Base-by-base conservation (phyloP, 441 rosid species). In the Eutrema salsugineum region DNA sequence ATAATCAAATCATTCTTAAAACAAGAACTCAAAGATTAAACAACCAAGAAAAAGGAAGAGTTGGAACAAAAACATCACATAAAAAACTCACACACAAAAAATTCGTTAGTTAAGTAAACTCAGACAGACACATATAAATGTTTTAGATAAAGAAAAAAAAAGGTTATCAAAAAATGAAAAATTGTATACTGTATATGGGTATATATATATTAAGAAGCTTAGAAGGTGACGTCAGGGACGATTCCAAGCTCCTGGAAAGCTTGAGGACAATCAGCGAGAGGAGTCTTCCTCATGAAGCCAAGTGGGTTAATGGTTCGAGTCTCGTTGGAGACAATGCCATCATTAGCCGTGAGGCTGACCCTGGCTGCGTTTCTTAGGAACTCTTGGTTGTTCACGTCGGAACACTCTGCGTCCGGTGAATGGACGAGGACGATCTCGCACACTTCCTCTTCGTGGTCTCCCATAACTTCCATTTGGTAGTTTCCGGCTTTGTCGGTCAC, bases 401-500 rank as follows among this genome's bases (percentile, higher is more conserved):
- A 12, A 57, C 93, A 83, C 2, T 77, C 83, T 9, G 86, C 46
- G 67, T 79, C 80, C 32, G 80, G 73, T 19, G 89, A 84, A 22
- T 82, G 73, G 16, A 78, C 53, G 0, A 78, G 82, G 15, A 63
- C 4, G 11, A 81, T 60, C 76, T 83, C 89, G 69, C 89, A 82
- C 8, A 84, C 15, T 28, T 88, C 90, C 15, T 84, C 86, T 76
- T 81, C 85, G 20, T 80, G 93, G 56, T 88, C 88, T 27, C 87
- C 86, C 11, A 71, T 79, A 20, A 83, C 83, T 32, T 59, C 62
- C 67, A 86, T 67, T 33, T n/a, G 11, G 82, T 84, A 88, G 60
- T 51, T 61, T 24, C 93, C 90, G 6, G 22, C 2, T 6, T 33
- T 71, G 56, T 84, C 80, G 1, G 88, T 85, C 58, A 28, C 63